Base-by-base conservation (phyloP, 768 basidiomycete genomes). In the Kwoniella europaea region DNA sequence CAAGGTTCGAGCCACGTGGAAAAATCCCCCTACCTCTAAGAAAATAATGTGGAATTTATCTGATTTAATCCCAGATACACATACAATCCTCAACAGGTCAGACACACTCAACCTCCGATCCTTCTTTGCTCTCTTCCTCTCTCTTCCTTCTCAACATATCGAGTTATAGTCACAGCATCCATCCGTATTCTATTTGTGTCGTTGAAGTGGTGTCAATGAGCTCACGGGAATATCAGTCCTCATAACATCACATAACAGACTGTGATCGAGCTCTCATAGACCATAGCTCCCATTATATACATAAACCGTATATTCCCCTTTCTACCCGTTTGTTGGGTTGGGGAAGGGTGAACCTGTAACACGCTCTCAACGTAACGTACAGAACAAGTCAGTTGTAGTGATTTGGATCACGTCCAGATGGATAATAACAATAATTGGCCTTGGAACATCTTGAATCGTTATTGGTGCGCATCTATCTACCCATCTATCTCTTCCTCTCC, bases 391-490 rank as follows among this genome's bases (percentile, higher is more conserved):
- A 59, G 42, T n/a, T 18, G 22, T 65, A 41, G 52, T 65, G 24
- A 29, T 35, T 54, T 18, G 24, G 29, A 67, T 58, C 6, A 50
- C 44, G 27, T 7, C 24, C 68, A 58, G 68, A 70, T 70, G 68
- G 63, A 64, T 6, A 50, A 18, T 55, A 64, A 54, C 46, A 50
- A 18, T 55, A 64, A 54, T 41, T 70, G 56, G 68, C 68, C 68
- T 54, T 70, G 68, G 68, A 54, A 57, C 20, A 43, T 58, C 54
- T 46, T 70, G 35, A 58, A 63, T 65, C 60, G 54, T 65, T 70
- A 70, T 50, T 70, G 68, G 68, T 70, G 56, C 62, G 68, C 62
- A 53, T 55, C 53, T 52, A 53, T 55, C 53, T 52, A 4, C 6
- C 50, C 12, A 29, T 42, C 59, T 20, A 56, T 54, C 20, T 16